A percentile compares a stretch with the other conserved stretches of the same genome.
Evolutionary conservation across 345 rosid genomes (phyloP).

Genomic region (Citrus cavaleriei): DNA sequence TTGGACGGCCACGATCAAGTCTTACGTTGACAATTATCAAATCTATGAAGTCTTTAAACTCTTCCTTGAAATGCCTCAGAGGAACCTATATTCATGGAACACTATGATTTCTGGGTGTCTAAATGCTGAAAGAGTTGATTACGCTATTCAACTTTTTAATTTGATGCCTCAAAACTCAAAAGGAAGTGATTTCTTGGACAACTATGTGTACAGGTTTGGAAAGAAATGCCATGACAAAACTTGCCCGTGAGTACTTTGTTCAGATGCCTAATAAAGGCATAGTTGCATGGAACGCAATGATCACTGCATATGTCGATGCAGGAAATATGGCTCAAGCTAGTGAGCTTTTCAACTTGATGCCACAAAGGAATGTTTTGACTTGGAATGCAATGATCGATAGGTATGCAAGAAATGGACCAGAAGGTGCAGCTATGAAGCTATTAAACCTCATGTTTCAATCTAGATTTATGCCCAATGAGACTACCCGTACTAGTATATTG

Average conservation of each 20-base stretch:
- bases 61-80: constrained; percentile 29
- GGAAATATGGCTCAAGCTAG: constrained; percentile 29
- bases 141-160: constrained; percentile 33
- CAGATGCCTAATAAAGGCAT: constrained; percentile 30
- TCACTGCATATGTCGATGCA: constrained; percentile 24
- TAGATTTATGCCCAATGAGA: constrained; percentile 26
- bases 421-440: constrained; percentile 29
- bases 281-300: constrained; percentile 42
- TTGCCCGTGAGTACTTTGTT: constrained; percentile 32
- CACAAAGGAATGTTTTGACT: constrained; percentile 23
- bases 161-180: constrained; percentile 37
- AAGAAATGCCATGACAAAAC: constrained; percentile 23
- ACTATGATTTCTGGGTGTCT: constrained; percentile 36
- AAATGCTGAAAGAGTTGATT: constrained; percentile 18
- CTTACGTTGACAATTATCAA: constrained; percentile 27
- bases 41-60: constrained; percentile 32
- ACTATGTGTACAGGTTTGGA: constrained; percentile 33
- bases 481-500: constrained; percentile 34
- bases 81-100: constrained; percentile 36
- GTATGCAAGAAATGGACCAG: constrained; percentile 32
- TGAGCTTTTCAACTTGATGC: constrained; percentile 32
- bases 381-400: constrained; percentile 45
- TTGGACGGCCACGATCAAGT: constrained; percentile 44
- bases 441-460: constrained; percentile 26
- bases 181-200: constrained; percentile 41